Evolutionary conservation across 148 eudicot genomes (phyloP), one percentile per base, ranked within the genome.

Genomic region (Vaccinium corymbosum): DNA sequence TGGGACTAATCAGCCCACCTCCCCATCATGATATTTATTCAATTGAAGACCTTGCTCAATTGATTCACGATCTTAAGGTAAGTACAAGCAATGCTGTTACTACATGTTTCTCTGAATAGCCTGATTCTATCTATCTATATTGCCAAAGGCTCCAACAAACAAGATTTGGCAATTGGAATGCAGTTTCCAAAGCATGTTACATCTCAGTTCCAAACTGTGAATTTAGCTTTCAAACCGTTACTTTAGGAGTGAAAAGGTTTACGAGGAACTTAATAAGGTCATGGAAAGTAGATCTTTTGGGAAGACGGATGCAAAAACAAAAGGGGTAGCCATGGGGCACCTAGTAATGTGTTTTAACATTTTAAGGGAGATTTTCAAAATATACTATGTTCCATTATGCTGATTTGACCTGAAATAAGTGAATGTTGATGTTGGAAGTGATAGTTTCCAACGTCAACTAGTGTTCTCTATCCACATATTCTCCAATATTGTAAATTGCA

Each of bases 21-120:
- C 99, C 99, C 13, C 99, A 97, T 88, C 99, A 97, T 73, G 99
- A 97, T 83, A 97, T 97, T 80, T 97, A 97, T 83, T 97, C 99
- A 1, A 97, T 97, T 79, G 99, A 97, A 90, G 99, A 97, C 85
- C 95, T 97, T 81, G 99, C 99, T 13, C 99, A 97, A 83, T 88
- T 97, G 84, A 97, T 97, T 85, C 90, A 94, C 83, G 99, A 97
- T 90, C 93, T 97, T 46, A 97, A 97, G 98, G 99, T 97, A 89
- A 80, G 12, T 66, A 55, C 48, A 75, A 19, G 5, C 17, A 1
- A 35, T 20, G 29, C 9, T 85, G 48, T 32, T 76, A 50, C 22
- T 42, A 25, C 80, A 78, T 49, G 15, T 48, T 48, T 64, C 20
- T 61, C 10, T 77, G 81, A 7, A 56, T 51, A 7, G 13, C 46